Base-by-base conservation (phyloP, 2,329 filamentous ascomycete species). In the Beauveria australis region DNA sequence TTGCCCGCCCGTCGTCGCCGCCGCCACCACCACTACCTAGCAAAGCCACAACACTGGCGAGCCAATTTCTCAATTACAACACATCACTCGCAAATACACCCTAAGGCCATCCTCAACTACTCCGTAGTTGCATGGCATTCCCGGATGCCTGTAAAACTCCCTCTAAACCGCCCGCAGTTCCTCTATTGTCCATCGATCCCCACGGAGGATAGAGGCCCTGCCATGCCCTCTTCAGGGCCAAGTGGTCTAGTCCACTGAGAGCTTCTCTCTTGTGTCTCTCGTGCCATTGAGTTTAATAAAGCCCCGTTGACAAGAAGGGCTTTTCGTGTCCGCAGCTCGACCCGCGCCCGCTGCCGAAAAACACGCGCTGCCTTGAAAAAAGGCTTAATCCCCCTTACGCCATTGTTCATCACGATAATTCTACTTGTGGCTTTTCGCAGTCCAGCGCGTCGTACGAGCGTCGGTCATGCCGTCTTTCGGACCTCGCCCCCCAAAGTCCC, bases 401-500 rank as follows among this genome's bases (percentile, higher is more conserved):
- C 37, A 41, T 53, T 53, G 37, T 41, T 19, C 48, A 33, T n/a
- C 37, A 53, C 33, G 37, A 37, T 41, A 43, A 12, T 47, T 55
- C 18, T 22, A 33, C n/a, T 14, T 19, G 33, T 43, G 51, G 33
- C 37, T 24, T 53, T 6, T 26, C 10, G 6, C 8, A 24, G 53
- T 30, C 43, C 43, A 28, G 43, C 43, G 28, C 14, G 22, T 58
- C 46, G 55, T 58, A 58, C 55, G 55, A 51, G 46, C 33, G 24
- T 58, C 55, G 55, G 55, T 30, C 55, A 58, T 58, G 55, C 55
- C 55, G 55, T 26, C n/a, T 14, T 9, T 28, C 43, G 53, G 53
- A 46, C 43, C 14, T 51, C 46, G 33, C 33, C 24, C n/a, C 22
- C 22, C 7, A 18, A 18, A 22, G 48, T 40, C 28, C 53, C 53